Conservation (phyloP, 345 rosid species). For the Toxicodendron radicans region DNA sequence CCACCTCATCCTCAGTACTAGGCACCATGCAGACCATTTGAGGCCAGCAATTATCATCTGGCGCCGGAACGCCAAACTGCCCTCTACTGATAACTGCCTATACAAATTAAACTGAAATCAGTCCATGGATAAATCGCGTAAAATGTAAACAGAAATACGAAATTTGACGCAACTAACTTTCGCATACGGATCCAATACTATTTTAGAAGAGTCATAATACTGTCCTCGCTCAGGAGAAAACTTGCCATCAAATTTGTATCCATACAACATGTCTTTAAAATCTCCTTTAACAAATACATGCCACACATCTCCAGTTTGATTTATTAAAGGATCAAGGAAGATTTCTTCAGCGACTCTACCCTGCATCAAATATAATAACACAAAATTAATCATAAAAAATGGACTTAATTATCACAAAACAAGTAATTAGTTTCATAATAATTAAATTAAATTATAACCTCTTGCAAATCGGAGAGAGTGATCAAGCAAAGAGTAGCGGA, state of each 20-base stretch:
- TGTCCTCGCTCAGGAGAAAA: conserved; percentile 75
- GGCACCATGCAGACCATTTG: conserved; percentile 95
- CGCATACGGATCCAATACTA: conserved; percentile 89
- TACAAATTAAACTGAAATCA: conserved; percentile 25
- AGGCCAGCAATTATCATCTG: conserved; percentile 78
- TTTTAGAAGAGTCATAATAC: conserved; percentile 52
- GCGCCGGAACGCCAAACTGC: conserved; percentile 71
- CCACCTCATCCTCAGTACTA: conserved; percentile 61
- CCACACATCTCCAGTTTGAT: conserved; percentile 86
- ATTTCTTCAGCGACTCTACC: conserved; percentile 68
- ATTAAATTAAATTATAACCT: conserved; percentile 37
- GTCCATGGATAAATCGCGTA: not conserved
- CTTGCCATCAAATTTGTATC: conserved; percentile 74
- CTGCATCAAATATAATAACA: conserved; percentile 40
- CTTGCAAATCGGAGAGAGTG: conserved; percentile 54
- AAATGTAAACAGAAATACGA: no score
- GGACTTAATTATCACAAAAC: not conserved
- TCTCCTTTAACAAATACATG: conserved; percentile 76
- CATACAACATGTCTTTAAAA: conserved; percentile 72
- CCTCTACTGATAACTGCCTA: conserved; percentile 89
- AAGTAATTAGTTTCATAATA: no score
- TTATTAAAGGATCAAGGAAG: conserved; percentile 58
- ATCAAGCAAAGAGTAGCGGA: conserved; percentile 79
- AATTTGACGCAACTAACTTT: conserved; percentile 43
- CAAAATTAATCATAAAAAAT: not conserved